Percentiles rank a stretch among this genome's conserved stretches.
Evolutionary conservation across 2,329 filamentous ascomycete species (phyloP).

Genomic region (Penicillium sp.): DNA sequence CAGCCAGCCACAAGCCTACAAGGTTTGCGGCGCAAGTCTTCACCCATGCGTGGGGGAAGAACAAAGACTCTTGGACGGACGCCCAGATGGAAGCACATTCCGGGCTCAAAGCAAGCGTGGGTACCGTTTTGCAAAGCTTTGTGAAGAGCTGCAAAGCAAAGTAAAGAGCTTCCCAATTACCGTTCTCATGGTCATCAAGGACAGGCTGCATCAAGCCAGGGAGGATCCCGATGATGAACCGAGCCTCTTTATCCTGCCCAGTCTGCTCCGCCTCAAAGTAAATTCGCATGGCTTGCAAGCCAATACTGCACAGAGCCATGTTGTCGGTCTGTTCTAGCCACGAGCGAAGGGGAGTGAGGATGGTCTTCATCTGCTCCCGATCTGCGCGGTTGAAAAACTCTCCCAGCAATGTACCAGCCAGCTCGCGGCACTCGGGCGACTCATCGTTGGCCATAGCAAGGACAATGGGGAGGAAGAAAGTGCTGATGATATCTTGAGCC

Average conservation of each 20-base stretch:
- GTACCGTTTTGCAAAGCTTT: conserved; percentile 66
- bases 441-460: conserved; percentile 87
- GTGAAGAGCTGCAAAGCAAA: conserved; percentile 68
- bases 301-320: conserved; percentile 66
- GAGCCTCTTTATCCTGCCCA: conserved; percentile 67
- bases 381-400: conserved; percentile 78
- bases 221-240: conserved; percentile 56
- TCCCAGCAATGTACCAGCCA: conserved; percentile 76
- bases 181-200: conserved; percentile 52
- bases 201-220: conserved; percentile 55
- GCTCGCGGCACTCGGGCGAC: conserved; percentile 76
- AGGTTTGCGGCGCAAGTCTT: conserved; percentile 75
- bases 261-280: conserved; percentile 72
- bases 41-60: conserved; percentile 69
- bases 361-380: conserved; percentile 66
- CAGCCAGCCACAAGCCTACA: conserved; percentile 72
- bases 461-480: conserved; percentile 82
- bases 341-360: conserved; percentile 67
- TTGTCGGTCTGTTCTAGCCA: conserved; percentile 79
- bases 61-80: conserved; percentile 65
- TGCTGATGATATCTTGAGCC: conserved; percentile 75
- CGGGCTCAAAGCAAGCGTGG: conserved; percentile 61
- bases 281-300: conserved; percentile 76
- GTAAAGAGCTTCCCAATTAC: conserved; percentile 68
- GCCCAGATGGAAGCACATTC: conserved; percentile 68